Conservation (phyloP, 2,329 filamentous ascomycete genomes). For the Ophiocordyceps australis region DNA sequence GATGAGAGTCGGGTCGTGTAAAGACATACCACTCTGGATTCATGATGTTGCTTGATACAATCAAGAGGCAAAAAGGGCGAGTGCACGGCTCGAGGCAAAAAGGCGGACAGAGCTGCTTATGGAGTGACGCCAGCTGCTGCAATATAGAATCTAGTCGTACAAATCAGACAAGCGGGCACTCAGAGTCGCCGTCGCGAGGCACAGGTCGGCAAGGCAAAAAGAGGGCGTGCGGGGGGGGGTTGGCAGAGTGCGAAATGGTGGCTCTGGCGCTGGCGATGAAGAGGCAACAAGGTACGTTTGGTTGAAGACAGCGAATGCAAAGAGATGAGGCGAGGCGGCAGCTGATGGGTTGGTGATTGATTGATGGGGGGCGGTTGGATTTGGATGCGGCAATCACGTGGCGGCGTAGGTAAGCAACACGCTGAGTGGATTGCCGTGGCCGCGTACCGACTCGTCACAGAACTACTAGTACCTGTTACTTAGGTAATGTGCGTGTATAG, state of each 20-base stretch:
- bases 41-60: conserved; percentile 38
- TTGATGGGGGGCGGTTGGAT: neutral
- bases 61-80: neutral
- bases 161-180: too few species aligned
- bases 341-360: conserved; percentile 1
- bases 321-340: conserved; percentile 5
- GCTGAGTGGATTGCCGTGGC: neutral
- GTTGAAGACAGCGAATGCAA: conserved; percentile 9
- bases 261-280: neutral
- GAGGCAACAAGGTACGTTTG: conserved; percentile 12
- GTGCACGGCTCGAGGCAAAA: neutral
- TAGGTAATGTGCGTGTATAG: too few species aligned
- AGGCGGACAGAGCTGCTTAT: conserved; percentile 2
- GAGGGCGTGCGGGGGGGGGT: neutral
- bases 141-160: too few species aligned
- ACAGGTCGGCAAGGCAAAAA: too few species aligned
- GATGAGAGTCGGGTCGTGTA: conserved; percentile 15
- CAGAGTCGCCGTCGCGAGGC: too few species aligned
- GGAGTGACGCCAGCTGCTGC: too few species aligned
- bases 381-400: conserved; percentile 6
- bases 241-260: neutral
- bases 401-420: conserved; percentile 7
- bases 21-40: conserved; percentile 91
- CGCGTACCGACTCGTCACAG: too few species aligned
- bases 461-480: too few species aligned